A percentile compares a stretch with the other conserved stretches of the same genome.
Conservation (phyloP, 805 yeast species). For the Yamadazyma sp. region DNA sequence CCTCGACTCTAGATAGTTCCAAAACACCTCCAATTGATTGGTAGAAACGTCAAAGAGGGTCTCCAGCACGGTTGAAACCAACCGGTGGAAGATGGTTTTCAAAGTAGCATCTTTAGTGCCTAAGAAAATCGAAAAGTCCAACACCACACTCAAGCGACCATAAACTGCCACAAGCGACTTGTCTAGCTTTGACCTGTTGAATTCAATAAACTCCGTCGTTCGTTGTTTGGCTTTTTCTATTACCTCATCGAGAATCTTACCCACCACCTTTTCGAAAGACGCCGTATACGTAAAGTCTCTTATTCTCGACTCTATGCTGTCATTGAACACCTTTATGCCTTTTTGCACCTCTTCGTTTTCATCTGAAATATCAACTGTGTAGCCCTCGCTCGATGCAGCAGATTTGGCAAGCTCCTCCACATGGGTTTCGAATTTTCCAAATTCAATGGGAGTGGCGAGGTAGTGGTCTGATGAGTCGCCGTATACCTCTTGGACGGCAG, state of each 20-base stretch:
- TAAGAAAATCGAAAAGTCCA: conserved; percentile 29
- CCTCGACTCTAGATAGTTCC: conserved; percentile 40
- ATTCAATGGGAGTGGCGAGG: not conserved
- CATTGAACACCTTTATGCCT: conserved; percentile 1
- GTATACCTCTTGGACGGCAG: not conserved
- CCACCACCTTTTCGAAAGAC: conserved; percentile 2
- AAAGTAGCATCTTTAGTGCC: conserved; percentile 16
- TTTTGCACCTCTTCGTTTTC: not conserved
- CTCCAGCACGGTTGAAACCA: conserved; percentile 25
- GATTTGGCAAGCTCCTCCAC: not conserved
- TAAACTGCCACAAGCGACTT: conserved; percentile 1
- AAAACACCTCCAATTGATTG: conserved; percentile 22
- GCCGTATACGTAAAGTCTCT: not conserved
- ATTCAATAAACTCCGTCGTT: not conserved
- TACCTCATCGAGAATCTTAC: not conserved
- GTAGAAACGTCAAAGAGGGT: conserved; percentile 24
- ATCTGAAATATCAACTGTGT: not conserved
- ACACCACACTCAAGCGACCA: conserved; percentile 21
- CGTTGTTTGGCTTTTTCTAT: conserved; percentile 1
- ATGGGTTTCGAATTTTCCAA: not conserved
- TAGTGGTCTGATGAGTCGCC: not conserved
- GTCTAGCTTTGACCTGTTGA: not conserved
- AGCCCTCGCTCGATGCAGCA: too few species aligned
- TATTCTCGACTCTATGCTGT: conserved; percentile 3
- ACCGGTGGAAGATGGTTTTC: conserved; percentile 27